Evolutionary conservation across 139 green algal species (phyloP), one percentile per base, ranked within the genome.

Genomic region (Volvox reticuliferus): DNA sequence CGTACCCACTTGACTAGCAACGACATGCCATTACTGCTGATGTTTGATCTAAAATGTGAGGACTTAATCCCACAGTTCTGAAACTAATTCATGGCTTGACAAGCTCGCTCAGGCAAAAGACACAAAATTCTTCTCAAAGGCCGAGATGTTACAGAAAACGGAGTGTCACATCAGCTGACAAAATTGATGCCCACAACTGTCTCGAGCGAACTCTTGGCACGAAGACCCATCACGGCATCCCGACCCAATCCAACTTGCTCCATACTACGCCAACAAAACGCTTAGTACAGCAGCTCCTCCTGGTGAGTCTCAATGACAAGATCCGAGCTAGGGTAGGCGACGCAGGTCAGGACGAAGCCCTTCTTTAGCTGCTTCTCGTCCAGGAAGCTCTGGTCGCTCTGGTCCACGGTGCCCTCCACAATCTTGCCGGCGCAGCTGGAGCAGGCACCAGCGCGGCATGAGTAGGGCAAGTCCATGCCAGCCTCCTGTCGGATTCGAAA

Each of bases 301-400:
- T 97, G 89, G 91, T 96, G 87, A 79, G 95, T 96, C 55, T 75
- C n/a, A 91, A 97, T 97, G 88, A 92, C 95, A 62, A 86, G 86
- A 92, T 99, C 97, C 32, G 94, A 96, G 86, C 95, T 98, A 84
- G 97, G 94, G 95, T 99, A 99, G 61, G 97, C 97, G 76, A 98
- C 95, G 95, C 97, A 99, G 89, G 97, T 98, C 89, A 99, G 96
- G 33, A 98, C 96, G 92, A 97, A 99, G 91, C 97, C 97, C 67
- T 96, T 94, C 82, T 61, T 93, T 79, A 97, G 95, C 96, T 99
- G 97, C 73, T 93, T 86, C 71, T 99, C 97, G 85, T 99, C 97
- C 88, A 99, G 95, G 96, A 98, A 99, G 82, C 88, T 95, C 96
- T 99, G 97, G 93, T 98, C 97, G 80, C 92, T 96, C 95, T 99